Conservation (phyloP, 2,329 filamentous ascomycete genomes). For the Chalaropsis thielavioides region DNA sequence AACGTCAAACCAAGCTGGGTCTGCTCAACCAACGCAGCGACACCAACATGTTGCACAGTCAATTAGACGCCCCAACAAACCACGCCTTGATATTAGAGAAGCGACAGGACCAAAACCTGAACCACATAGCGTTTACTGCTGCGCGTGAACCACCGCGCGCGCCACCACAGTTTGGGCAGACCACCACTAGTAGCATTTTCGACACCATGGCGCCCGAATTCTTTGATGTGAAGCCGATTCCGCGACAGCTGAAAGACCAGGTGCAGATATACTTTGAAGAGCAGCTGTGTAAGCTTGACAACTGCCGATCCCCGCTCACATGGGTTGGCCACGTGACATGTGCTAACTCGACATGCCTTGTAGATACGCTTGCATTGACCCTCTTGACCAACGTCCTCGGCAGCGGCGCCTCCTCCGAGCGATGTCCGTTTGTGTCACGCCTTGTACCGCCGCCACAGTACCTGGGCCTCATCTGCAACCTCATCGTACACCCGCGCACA, state of each 20-base stretch:
- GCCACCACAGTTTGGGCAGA: too few relatives aligned
- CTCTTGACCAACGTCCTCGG: slow-evolving; percentile 51
- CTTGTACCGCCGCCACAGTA: slow-evolving; percentile 57
- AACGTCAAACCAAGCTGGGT: too few relatives aligned
- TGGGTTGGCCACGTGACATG: not conserved
- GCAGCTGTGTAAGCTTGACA: slow-evolving; percentile 21
- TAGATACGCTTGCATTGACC: slow-evolving; percentile 44
- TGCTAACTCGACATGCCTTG: not conserved
- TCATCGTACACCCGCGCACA: slow-evolving; percentile 66
- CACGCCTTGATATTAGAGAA: too few relatives aligned
- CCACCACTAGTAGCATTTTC: not conserved
- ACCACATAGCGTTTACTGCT: too few relatives aligned
- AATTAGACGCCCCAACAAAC: too few relatives aligned
- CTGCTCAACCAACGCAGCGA: too few relatives aligned
- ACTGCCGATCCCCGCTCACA: not conserved
- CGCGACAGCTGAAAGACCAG: slow-evolving; percentile 13
- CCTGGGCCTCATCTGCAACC: slow-evolving; percentile 61
- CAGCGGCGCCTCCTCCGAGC: slow-evolving; percentile 31
- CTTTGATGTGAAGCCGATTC: slow-evolving; percentile 2
- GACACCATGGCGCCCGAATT: slow-evolving; percentile 4
- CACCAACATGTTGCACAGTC: too few relatives aligned
- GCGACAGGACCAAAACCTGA: too few relatives aligned
- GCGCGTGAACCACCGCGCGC: too few relatives aligned
- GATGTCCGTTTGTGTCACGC: slow-evolving; percentile 8
- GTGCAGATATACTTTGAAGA: slow-evolving; percentile 18